Conservation (phyloP, 345 rosid species). For the Brassica nigra region DNA sequence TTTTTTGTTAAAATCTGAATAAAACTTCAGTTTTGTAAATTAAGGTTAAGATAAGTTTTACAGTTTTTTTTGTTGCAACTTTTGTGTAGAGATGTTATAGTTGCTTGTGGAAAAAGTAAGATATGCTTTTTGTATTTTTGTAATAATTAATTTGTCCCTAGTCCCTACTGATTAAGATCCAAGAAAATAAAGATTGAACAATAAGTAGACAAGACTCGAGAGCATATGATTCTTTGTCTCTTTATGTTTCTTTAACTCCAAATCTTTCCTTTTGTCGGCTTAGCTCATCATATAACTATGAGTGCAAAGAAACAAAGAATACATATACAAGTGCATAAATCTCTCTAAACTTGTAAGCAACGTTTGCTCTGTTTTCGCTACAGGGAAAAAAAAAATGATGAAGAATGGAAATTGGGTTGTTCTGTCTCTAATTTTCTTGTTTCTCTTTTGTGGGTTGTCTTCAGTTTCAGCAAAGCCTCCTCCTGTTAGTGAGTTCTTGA, state of each 20-base stretch:
- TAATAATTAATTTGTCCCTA: conserved; percentile 28
- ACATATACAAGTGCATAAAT: not conserved
- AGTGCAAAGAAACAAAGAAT: not conserved
- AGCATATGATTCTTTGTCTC: conserved; percentile 43
- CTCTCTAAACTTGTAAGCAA: conserved; percentile 24
- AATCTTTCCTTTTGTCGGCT: conserved; percentile 39
- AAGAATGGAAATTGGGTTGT: conserved; percentile 19
- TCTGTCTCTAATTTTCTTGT: conserved; percentile 47
- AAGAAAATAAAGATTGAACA: conserved; percentile 25
- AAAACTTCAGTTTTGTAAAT: not conserved
- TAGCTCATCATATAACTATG: conserved; percentile 10
- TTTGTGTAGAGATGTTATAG: conserved; percentile 20
- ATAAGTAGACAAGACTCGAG: conserved; percentile 34
- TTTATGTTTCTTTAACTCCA: conserved; percentile 35
- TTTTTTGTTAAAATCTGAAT: not conserved
- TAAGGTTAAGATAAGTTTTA: not conserved
- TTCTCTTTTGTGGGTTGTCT: conserved; percentile 59
- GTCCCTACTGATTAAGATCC: conserved; percentile 22
- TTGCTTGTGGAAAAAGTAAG: conserved; percentile 37
- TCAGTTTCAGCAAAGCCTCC: conserved; percentile 83
- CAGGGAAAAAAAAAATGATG: conserved; percentile 4
- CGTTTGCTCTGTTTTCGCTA: not conserved
- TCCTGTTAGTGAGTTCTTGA: conserved; percentile 67
- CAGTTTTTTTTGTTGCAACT: conserved; percentile 9
- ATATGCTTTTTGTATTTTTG: conserved; percentile 18